phyloP scores from a whole-genome alignment of 2,329 filamentous ascomycete genomes.

The Fusarium torulosum region DNA sequence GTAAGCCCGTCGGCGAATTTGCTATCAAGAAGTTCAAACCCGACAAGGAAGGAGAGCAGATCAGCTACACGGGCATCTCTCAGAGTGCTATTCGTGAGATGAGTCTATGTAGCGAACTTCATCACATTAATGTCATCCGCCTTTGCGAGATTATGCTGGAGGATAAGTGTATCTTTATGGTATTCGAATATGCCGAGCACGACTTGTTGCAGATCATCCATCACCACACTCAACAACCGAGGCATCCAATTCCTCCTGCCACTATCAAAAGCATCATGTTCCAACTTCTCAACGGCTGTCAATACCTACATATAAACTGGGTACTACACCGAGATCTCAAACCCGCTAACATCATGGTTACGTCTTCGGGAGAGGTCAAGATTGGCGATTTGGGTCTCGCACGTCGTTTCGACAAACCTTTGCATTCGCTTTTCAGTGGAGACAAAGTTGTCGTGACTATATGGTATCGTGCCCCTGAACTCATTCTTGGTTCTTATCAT shows the following conservation, averaged over 20 bases:
- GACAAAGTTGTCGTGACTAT: conserved; percentile 99
- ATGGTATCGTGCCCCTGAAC: conserved; percentile 96
- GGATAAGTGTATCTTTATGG: conserved; percentile 99
- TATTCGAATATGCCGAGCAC: conserved; percentile 98
- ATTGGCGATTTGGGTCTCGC: conserved; percentile 95
- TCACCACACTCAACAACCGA: conserved; percentile 90
- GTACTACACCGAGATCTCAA: conserved; percentile 97
- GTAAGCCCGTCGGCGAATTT: conserved; percentile 75
- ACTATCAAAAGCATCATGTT: conserved; percentile 96
- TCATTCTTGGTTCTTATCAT: conserved; percentile 91
- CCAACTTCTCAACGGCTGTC: conserved; percentile 92
- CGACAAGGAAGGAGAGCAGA: conserved; percentile 94
- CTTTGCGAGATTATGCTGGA: conserved; percentile 96
- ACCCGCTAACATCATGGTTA: conserved; percentile 99
- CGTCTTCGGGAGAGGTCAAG: conserved; percentile 87
- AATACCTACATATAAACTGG: conserved; percentile 97
- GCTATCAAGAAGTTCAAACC: conserved; percentile 99
- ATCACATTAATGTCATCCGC: conserved; percentile 88
- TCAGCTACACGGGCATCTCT: conserved; percentile 97
- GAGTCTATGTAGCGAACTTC: conserved; percentile 93
- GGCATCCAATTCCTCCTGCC: conserved; percentile 87
- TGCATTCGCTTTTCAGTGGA: conserved; percentile 90
- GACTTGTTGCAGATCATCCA: conserved; percentile 98
- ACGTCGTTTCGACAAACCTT: conserved; percentile 91
- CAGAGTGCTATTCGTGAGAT: conserved; percentile 98